Conservation (phyloP, 2,329 filamentous ascomycete species). For the Trichoderma simmonsii region DNA sequence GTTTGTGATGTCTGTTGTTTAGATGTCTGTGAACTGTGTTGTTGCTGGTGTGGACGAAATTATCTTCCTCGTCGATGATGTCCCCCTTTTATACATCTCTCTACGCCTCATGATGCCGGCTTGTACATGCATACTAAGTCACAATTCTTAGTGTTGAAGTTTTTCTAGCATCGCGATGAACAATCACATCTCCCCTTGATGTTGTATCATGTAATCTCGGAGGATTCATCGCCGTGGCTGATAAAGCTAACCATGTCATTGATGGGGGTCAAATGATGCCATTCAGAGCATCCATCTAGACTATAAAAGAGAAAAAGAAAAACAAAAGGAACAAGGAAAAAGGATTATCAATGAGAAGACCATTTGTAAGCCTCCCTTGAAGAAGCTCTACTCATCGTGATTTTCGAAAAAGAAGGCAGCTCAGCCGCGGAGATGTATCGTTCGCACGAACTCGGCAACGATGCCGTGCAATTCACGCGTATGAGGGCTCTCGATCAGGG, state of each 20-base stretch:
- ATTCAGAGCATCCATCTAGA: not conserved
- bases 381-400: not conserved
- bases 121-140: not conserved
- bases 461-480: not conserved
- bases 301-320: not conserved
- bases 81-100: not conserved
- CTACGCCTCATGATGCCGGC: not conserved
- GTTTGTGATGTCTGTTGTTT: not conserved
- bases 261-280: not conserved
- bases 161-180: not conserved
- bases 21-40: not conserved
- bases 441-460: not conserved
- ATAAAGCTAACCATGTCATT: not conserved
- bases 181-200: not conserved
- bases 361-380: not conserved
- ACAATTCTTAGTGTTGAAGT: not conserved
- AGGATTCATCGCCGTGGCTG: not conserved
- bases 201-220: not conserved
- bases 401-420: rapidly evolving
- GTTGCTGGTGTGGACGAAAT: not conserved
- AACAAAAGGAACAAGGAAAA: not conserved
- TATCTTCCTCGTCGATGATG: not conserved
- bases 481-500: not conserved
- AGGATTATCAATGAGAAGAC: not conserved
- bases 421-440: not conserved